phyloP scores from a whole-genome alignment of 257 asterid species.

The Capsicum rhomboideum region DNA sequence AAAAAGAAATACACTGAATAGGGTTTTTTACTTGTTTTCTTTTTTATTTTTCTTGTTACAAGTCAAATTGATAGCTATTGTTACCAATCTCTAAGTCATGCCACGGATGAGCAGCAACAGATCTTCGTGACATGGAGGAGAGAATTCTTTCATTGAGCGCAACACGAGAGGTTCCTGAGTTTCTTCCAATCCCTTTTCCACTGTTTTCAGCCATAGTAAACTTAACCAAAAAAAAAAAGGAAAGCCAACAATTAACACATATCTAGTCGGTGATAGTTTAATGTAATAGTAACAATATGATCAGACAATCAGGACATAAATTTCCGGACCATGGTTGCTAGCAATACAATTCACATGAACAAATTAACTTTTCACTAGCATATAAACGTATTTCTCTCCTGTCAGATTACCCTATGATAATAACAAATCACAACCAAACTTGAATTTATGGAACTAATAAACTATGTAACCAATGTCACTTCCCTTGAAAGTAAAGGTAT shows the following conservation, averaged over 20 bases:
- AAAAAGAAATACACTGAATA: not conserved
- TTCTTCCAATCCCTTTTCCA: slow-evolving; percentile 16
- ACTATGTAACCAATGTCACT: not conserved
- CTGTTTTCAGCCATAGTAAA: slow-evolving; percentile 39
- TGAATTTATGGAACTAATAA: not conserved
- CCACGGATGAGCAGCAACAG: slow-evolving; percentile 95
- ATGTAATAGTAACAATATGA: not conserved
- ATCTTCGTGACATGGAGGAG: slow-evolving; percentile 60
- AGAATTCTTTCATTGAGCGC: slow-evolving; percentile 74
- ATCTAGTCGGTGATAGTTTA: not conserved
- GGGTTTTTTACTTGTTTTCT: not conserved
- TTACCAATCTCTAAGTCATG: slow-evolving; percentile 94
- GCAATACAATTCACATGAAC: not conserved
- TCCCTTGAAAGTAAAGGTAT: not conserved
- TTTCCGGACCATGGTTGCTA: not conserved
- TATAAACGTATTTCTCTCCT: not conserved
- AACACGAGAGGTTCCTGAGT: slow-evolving; percentile 20
- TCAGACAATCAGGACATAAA: not conserved
- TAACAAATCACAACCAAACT: not conserved
- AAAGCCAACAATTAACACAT: not conserved
- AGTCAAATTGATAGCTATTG: not conserved
- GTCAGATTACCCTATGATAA: not conserved
- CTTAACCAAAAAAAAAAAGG: slow-evolving; percentile 2
- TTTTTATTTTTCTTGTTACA: not conserved
- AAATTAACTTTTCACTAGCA: not conserved